These are phyloP conservation scores for Xylaria acuta DNA, from an alignment of 495 filamentous ascomycete species.

Conservation along the genomic window DNA sequence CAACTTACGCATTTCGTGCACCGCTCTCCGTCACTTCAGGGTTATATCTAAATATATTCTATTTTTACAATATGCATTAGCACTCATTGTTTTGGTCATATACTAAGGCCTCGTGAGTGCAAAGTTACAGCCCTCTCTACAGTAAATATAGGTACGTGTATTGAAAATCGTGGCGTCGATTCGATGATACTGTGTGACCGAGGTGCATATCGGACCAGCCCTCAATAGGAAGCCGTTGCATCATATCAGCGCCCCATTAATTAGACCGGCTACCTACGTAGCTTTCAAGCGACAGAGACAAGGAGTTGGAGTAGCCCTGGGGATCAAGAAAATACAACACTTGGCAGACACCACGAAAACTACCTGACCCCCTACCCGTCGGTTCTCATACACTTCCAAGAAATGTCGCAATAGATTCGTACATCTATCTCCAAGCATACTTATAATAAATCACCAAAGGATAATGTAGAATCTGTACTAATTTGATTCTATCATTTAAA, in stretches of 20 bases:
- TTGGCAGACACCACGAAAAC: background rate
- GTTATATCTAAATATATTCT: no score
- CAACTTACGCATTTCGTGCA: background rate
- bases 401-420: background rate
- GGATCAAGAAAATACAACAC: background rate
- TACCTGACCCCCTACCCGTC: background rate
- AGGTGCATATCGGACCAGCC: constrained; percentile 14
- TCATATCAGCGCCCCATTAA: background rate
- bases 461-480: background rate
- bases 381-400: background rate
- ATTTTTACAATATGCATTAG: background rate
- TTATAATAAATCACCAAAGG: background rate
- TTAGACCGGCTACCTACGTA: background rate
- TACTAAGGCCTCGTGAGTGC: background rate
- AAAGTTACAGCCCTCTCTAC: background rate
- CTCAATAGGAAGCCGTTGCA: constrained; percentile 2
- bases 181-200: constrained; percentile 13
- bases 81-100: background rate
- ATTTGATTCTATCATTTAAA: background rate
- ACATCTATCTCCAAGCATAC: background rate
- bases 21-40: background rate
- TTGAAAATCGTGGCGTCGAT: constrained; percentile 13
- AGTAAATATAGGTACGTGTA: background rate
- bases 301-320: background rate
- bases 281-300: background rate